Evolutionary conservation across 495 filamentous ascomycete species (phyloP).

Genomic region (Aspergillus mulundensis): DNA sequence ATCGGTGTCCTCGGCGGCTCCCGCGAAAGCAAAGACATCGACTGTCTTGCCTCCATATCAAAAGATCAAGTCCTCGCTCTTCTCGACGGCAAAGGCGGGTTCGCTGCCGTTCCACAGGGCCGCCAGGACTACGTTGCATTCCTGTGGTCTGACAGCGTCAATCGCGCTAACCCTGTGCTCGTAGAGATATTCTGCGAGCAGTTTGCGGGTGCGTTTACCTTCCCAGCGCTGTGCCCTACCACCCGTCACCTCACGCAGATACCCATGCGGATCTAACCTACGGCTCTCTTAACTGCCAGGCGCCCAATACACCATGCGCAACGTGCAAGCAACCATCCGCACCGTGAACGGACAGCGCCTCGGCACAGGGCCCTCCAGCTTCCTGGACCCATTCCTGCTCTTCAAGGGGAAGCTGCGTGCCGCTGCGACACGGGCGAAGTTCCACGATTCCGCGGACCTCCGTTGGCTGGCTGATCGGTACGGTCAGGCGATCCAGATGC

Average conservation of each 20-base stretch:
- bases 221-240: not conserved
- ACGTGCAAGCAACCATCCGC: slow-evolving; percentile 10
- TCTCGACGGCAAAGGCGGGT: slow-evolving; percentile 1
- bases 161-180: not conserved
- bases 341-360: slow-evolving; percentile 14
- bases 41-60: slow-evolving; percentile 2
- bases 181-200: slow-evolving; percentile 11
- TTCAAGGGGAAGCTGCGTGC: slow-evolving; percentile 29
- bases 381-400: slow-evolving; percentile 22
- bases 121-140: slow-evolving; percentile 9
- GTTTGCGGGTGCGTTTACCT: slow-evolving; percentile 5
- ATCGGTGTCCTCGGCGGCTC: not conserved
- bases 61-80: not conserved
- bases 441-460: slow-evolving; percentile 22
- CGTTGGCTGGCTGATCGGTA: slow-evolving; percentile 13
- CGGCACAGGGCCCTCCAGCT: slow-evolving; percentile 14
- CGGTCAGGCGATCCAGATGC: slow-evolving; percentile 4
- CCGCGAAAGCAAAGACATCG: slow-evolving; percentile 4
- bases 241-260: too few relatives aligned
- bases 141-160: slow-evolving; percentile 9
- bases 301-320: slow-evolving; percentile 12
- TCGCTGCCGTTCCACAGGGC: slow-evolving; percentile 1
- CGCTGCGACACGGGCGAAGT: slow-evolving; percentile 19
- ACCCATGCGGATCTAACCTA: too few relatives aligned
- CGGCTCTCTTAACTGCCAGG: too few relatives aligned